Evolutionary conservation across 2,329 filamentous ascomycete genomes (phyloP).

Genomic region (Aspergillus felis): DNA sequence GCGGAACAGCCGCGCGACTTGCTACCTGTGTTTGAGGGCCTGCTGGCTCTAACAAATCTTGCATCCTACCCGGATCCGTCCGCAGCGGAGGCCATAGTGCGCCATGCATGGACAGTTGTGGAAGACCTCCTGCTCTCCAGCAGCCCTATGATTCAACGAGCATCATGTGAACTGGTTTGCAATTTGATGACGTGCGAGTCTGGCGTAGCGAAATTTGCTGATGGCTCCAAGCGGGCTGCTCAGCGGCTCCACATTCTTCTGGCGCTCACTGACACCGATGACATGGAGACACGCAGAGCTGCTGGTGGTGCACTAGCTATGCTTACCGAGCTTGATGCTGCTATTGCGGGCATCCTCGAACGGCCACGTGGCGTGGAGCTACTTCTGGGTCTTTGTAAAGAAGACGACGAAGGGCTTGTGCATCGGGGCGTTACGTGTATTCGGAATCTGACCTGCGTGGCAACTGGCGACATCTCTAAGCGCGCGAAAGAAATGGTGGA

Average conservation of each 20-base stretch:
- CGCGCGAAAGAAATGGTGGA: constrained; percentile 59
- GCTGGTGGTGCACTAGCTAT: constrained; percentile 86
- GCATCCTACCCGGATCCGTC: constrained; percentile 57
- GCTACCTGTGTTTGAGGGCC: constrained; percentile 81
- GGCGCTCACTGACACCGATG: constrained; percentile 82
- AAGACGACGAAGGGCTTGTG: constrained; percentile 53
- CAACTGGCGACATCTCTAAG: constrained; percentile 62
- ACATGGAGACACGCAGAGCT: constrained; percentile 71
- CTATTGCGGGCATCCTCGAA: constrained; percentile 66
- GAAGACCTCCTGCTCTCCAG: constrained; percentile 79
- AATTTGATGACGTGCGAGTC: constrained; percentile 61
- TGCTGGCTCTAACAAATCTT: constrained; percentile 91
- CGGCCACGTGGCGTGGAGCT: constrained; percentile 69
- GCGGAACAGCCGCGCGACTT: constrained; percentile 64
- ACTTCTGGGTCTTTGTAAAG: constrained; percentile 75
- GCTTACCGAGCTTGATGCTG: constrained; percentile 72
- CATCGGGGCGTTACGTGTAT: constrained; percentile 72
- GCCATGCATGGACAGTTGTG: constrained; percentile 67
- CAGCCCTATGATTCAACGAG: constrained; percentile 73
- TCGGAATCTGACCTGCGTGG: constrained; percentile 63
- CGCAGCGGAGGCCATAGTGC: constrained; percentile 67
- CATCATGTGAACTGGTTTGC: constrained; percentile 83
- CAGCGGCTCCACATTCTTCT: constrained; percentile 78
- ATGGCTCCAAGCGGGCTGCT: constrained; percentile 60
- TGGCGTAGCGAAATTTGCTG: constrained; percentile 45